Evolutionary conservation across 805 yeast species (phyloP), one percentile per base, ranked within the genome.

Genomic region (Scheffersomyces coipomensis): DNA sequence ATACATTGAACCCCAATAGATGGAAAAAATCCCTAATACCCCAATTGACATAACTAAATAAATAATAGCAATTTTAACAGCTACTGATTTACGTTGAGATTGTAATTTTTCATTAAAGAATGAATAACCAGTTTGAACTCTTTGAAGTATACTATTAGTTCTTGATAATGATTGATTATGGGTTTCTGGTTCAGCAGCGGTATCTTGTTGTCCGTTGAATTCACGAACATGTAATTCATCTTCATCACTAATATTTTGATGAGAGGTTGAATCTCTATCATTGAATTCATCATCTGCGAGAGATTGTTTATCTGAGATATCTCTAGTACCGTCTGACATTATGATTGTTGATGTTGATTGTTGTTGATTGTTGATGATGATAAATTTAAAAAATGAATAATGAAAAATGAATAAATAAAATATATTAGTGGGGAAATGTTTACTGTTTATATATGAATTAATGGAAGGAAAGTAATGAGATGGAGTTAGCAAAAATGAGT

Each of bases 1-100:
- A 47, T 56, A 66, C 39, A 58, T 42, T 12, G 72, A 54, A 5
- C 72, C 75, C 75, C 75, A 68, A 44, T 68, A 68, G 22, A 68
- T 53, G 10, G 71, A 59, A 34, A 68, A 58, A 5, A 66, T 45
- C 4, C 55, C 64, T 18, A 67, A 48, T 33, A 62, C 59, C 36
- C 62, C 60, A 5, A 53, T 34, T 13, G 64, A 62, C 57, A 79
- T 57, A 15, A 60, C 19, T 5, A 53, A 27, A 37, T 65, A 66
- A 23, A 56, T 58, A 2, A 33, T 2, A 1, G 44, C 25, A 33
- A 55, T 54, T 23, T 52, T 47, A 17, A 48, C 36, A 7, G 44
- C 38, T 18, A 64, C 26, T 2, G 13, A 8, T 24, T 32, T 36
- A 39, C 72, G 49, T 23, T 58, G 43, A 4, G 33, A 17, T n/a